These are phyloP conservation scores for Aurifilum marmelostoma DNA, from an alignment of 2,329 filamentous ascomycete genomes.

Conservation along the genomic window DNA sequence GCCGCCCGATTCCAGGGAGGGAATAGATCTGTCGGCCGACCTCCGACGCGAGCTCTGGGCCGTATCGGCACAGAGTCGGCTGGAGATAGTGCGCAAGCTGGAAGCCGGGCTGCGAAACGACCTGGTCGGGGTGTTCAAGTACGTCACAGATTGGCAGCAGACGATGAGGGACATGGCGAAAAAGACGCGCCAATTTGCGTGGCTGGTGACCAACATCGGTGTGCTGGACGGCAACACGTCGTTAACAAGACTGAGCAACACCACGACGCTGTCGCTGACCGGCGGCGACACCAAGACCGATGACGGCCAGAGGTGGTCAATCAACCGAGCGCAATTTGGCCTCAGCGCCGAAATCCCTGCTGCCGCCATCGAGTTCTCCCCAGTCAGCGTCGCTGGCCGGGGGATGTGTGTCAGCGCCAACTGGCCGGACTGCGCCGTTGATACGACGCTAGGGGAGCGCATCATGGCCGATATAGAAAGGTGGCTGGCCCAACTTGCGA, in stretches of 20 bases:
- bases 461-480: slow-evolving; percentile 26
- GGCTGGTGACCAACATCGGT: slow-evolving; percentile 43
- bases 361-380: slow-evolving; percentile 35
- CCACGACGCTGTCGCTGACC: not conserved
- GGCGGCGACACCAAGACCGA: not conserved
- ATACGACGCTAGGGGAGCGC: slow-evolving; percentile 15
- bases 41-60: slow-evolving; percentile 39
- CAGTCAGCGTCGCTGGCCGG: slow-evolving; percentile 35
- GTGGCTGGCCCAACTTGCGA: slow-evolving; percentile 23
- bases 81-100: slow-evolving; percentile 36
- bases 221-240: slow-evolving; percentile 35
- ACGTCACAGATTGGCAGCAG: slow-evolving; percentile 41
- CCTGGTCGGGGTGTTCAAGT: slow-evolving; percentile 39
- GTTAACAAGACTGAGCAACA: too few species aligned
- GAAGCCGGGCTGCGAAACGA: slow-evolving; percentile 38
- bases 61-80: slow-evolving; percentile 36
- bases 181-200: slow-evolving; percentile 38
- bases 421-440: slow-evolving; percentile 27
- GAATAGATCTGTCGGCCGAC: slow-evolving; percentile 34
- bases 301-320: slow-evolving; percentile 33
- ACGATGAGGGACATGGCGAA: slow-evolving; percentile 35
- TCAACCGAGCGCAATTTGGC: slow-evolving; percentile 36
- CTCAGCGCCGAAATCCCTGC: slow-evolving; percentile 38
- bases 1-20: slow-evolving; percentile 13
- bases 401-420: slow-evolving; percentile 22